A percentile compares a stretch with the other conserved stretches of the same genome.
Evolutionary conservation across 2,329 filamentous ascomycete genomes (phyloP).

Genomic region (Fusarium sp.): DNA sequence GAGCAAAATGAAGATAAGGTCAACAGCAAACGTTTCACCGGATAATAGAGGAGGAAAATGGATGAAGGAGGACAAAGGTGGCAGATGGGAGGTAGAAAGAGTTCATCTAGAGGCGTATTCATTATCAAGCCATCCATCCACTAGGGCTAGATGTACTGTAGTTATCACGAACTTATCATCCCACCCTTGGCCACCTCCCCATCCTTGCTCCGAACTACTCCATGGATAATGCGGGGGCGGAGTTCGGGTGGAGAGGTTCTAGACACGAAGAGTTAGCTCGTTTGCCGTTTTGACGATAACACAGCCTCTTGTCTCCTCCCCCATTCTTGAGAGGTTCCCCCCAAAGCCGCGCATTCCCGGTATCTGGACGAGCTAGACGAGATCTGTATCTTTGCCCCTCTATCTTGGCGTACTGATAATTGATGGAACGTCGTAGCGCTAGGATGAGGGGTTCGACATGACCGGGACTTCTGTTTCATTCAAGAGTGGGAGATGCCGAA

Average conservation of each 20-base stretch:
- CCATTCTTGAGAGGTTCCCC: background rate
- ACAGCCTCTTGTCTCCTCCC: background rate
- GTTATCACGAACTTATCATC: constrained; percentile 9
- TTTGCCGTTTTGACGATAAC: background rate
- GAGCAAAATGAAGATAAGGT: background rate
- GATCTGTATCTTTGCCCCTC: background rate
- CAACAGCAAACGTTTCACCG: no score
- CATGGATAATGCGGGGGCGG: background rate
- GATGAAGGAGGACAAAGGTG: rapidly evolving
- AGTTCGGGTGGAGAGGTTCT: background rate
- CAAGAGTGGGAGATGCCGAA: background rate
- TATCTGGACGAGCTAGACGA: no score
- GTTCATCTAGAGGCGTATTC: background rate
- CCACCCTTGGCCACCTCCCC: constrained; percentile 4
- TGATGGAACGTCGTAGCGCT: background rate
- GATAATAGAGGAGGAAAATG: background rate
- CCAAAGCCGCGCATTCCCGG: background rate
- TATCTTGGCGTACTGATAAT: background rate
- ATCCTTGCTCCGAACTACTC: background rate
- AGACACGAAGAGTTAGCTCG: no score
- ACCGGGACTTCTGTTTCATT: background rate
- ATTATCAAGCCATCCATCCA: constrained; percentile 1
- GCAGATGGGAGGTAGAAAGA: background rate
- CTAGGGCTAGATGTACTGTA: constrained; percentile 6
- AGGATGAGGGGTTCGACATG: constrained; percentile 2